Percentiles rank a stretch among this genome's conserved stretches.
These are phyloP conservation scores for Fusarium sulawesiense DNA, from an alignment of 2,329 filamentous ascomycete genomes.

Conservation along the genomic window DNA sequence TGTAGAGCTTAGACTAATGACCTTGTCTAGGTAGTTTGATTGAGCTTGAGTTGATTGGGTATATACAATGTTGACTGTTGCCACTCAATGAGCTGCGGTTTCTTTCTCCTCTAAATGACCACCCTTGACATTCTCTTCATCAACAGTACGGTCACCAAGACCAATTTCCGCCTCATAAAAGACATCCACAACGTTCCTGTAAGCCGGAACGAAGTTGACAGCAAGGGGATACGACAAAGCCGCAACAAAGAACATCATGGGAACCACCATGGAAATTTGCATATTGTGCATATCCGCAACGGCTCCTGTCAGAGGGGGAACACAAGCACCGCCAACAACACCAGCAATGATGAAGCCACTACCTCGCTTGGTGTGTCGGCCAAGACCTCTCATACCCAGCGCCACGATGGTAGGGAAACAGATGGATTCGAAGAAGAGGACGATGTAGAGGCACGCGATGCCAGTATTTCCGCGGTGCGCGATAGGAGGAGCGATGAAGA, in stretches of 20 bases:
- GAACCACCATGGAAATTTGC: conserved; percentile 73
- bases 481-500: conserved; percentile 68
- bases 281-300: conserved; percentile 73
- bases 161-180: conserved; percentile 61
- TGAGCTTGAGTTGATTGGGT: not conserved
- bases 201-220: conserved; percentile 75
- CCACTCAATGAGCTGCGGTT: not conserved
- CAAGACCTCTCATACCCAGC: conserved; percentile 79
- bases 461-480: conserved; percentile 60
- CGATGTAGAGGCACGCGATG: conserved; percentile 73
- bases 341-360: conserved; percentile 76
- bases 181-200: conserved; percentile 71
- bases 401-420: conserved; percentile 86
- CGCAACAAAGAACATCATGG: conserved; percentile 67
- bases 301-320: conserved; percentile 77
- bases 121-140: conserved; percentile 46
- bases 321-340: conserved; percentile 77
- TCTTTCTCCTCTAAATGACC: conserved; percentile 31
- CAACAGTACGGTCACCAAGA: conserved; percentile 44
- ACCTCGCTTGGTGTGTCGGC: conserved; percentile 81
- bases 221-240: conserved; percentile 67
- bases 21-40: not conserved
- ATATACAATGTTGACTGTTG: not conserved
- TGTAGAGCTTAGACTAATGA: not conserved
- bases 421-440: conserved; percentile 83